Percentiles rank a stretch among this genome's conserved stretches.
Evolutionary conservation across 805 yeast species (phyloP).

Genomic region (Wickerhamomyces kurtzmanii): DNA sequence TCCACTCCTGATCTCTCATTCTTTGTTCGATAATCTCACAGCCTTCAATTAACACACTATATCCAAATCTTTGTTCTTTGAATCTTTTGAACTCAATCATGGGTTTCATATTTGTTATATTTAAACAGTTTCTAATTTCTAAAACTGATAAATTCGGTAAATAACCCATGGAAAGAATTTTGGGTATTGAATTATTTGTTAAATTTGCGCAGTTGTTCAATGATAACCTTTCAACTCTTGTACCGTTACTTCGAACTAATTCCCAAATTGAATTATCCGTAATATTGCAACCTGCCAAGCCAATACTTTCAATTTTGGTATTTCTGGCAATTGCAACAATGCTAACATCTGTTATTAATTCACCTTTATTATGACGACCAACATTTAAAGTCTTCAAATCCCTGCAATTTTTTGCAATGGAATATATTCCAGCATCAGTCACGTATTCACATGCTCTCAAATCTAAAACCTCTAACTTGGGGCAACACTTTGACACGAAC

Average conservation of each 20-base stretch:
- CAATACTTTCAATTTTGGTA: slow-evolving; percentile 59
- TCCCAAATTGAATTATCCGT: slow-evolving; percentile 79
- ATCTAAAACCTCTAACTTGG: slow-evolving; percentile 56
- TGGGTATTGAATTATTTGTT: slow-evolving; percentile 50
- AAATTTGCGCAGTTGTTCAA: slow-evolving; percentile 60
- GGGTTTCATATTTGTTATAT: slow-evolving; percentile 49
- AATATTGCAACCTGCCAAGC: slow-evolving; percentile 81
- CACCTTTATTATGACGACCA: slow-evolving; percentile 68
- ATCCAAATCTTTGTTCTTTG: slow-evolving; percentile 19
- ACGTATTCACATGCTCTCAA: slow-evolving; percentile 76
- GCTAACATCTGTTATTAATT: slow-evolving; percentile 61
- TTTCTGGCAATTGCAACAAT: slow-evolving; percentile 45
- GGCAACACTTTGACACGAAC: slow-evolving; percentile 42
- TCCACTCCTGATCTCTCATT: slow-evolving; percentile 50
- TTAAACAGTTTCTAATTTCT: slow-evolving; percentile 58
- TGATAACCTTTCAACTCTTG: slow-evolving; percentile 52
- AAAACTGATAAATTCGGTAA: slow-evolving; percentile 59
- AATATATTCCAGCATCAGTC: slow-evolving; percentile 65
- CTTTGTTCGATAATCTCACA: slow-evolving; percentile 60
- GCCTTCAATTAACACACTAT: slow-evolving; percentile 54
- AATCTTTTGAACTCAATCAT: slow-evolving; percentile 53
- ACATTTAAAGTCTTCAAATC: slow-evolving; percentile 54
- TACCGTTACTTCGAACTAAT: slow-evolving; percentile 45
- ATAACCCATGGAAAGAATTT: slow-evolving; percentile 30
- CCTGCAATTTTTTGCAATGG: slow-evolving; percentile 53